Evolutionary conservation across 2,329 filamentous ascomycete species (phyloP).

Genomic region (Exophiala phaeomuriformis): DNA sequence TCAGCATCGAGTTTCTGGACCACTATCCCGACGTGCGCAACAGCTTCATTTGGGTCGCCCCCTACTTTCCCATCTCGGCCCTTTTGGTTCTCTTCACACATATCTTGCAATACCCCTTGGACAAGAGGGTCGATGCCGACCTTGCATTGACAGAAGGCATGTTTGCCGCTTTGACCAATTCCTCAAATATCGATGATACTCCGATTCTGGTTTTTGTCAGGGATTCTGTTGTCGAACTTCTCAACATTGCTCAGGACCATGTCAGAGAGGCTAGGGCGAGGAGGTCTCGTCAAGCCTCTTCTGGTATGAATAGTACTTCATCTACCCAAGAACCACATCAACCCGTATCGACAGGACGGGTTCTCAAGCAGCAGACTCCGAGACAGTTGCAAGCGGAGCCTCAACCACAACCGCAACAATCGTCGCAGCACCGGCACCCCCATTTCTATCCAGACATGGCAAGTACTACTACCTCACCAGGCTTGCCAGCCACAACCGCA

Average conservation of each 20-base stretch:
- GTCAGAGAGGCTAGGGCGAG: no score
- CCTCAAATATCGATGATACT: neutral
- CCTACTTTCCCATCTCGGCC: slow-evolving; percentile 7
- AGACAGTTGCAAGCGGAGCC: no score
- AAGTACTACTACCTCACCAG: neutral
- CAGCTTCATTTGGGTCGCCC: slow-evolving; percentile 7
- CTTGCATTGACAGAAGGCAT: slow-evolving; percentile 3
- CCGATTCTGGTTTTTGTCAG: neutral
- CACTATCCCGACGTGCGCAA: slow-evolving; percentile 2
- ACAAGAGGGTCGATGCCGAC: slow-evolving; percentile 2
- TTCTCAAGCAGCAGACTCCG: no score
- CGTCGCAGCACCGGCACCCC: neutral
- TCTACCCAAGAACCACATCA: no score
- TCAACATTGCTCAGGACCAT: no score
- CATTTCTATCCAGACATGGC: neutral
- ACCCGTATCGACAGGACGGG: no score
- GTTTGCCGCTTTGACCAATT: neutral
- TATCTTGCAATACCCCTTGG: slow-evolving; percentile 8
- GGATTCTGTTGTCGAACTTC: neutral
- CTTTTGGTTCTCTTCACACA: slow-evolving; percentile 9
- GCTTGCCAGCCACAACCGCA: neutral
- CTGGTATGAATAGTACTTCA: no score
- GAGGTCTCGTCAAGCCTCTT: no score
- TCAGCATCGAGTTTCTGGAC: slow-evolving; percentile 5
- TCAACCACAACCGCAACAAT: no score